Base-by-base conservation (phyloP, 2,329 filamentous ascomycete genomes). In the Cryphonectria nitschkei region DNA sequence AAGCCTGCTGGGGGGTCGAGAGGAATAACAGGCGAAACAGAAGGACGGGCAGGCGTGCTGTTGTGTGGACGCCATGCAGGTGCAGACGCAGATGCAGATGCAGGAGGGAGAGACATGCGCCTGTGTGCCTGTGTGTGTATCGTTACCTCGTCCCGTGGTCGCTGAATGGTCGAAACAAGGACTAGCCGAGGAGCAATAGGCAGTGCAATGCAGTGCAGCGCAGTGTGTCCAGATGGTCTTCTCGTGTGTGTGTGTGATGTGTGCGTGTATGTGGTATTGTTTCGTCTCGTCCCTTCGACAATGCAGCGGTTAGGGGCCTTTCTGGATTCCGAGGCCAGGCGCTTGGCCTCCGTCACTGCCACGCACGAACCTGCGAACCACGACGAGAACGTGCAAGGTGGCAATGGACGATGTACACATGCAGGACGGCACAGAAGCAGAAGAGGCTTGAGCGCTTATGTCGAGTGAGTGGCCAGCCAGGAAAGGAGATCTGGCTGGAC, bases 251-350 rank as follows among this genome's bases (percentile, higher is more conserved):
- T n/a, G 8, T 34, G 34, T 34, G 34, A 26, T 34, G 34, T 34
- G 34, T 34, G 34, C 6, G 34, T 34, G 34, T 34, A 34, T 29
- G 52, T 54, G 29, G n/a, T 50, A 50, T 58, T n/a, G 54, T 58
- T 32, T 58, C 54, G 54, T 58, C 54, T 58, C 54, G 54, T 58
- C 54, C 14, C 34, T 58, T 58, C 54, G 54, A 58, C 29, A 32
- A 32, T 32, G 54, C 52, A 26, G 52, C 13, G 26, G 54, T 32
- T 19, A 6, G 16, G 26, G 54, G 11, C 9, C 26, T 29, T 16
- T 14, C 54, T 19, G 32, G 54, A 32, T 58, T 29, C 6, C 46
- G 13, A 34, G 54, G 54, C 54, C 26, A 34, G 54, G 54, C 29
- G 26, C 29, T 58, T 58, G 29, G 54, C 54, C 13, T 32, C 26